These are phyloP conservation scores for Cyberlindnera xylosilytica DNA, from an alignment of 805 yeast species.

Conservation along the genomic window DNA sequence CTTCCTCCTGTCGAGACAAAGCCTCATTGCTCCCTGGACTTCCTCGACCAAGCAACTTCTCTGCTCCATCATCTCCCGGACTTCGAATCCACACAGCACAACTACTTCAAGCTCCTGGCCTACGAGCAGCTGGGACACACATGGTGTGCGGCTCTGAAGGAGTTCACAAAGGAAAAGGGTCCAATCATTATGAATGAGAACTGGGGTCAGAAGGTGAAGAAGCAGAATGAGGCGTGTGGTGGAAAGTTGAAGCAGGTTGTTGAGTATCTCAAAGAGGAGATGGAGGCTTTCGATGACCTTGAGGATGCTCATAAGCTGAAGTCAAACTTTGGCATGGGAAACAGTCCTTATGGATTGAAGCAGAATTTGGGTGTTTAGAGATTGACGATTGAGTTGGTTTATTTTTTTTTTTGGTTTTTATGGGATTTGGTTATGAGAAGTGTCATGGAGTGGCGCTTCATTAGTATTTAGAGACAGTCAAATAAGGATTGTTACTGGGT, in stretches of 20 bases:
- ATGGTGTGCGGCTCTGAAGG: slow-evolving; percentile 47
- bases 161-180: slow-evolving; percentile 23
- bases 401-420: too few species aligned
- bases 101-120: slow-evolving; percentile 43
- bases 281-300: slow-evolving; percentile 27
- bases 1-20: slow-evolving; percentile 65
- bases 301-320: slow-evolving; percentile 14
- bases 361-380: slow-evolving; percentile 9
- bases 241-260: slow-evolving; percentile 43
- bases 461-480: too few species aligned
- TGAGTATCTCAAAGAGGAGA: slow-evolving; percentile 41
- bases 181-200: slow-evolving; percentile 35
- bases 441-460: too few species aligned
- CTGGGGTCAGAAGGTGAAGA: slow-evolving; percentile 39
- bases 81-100: slow-evolving; percentile 49
- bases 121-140: slow-evolving; percentile 60
- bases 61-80: slow-evolving; percentile 63
- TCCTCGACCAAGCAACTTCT: slow-evolving; percentile 58
- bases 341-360: slow-evolving; percentile 24
- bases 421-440: background rate
- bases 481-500: too few species aligned
- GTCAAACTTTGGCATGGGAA: slow-evolving; percentile 20
- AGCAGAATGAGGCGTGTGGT: slow-evolving; percentile 42
- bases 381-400: too few species aligned
- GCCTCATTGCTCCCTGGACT: slow-evolving; percentile 50